Percentiles rank a stretch among this genome's conserved stretches.
These are phyloP conservation scores for Rachicladosporium sp. DNA, from an alignment of 2,329 filamentous ascomycete genomes.

Conservation along the genomic window DNA sequence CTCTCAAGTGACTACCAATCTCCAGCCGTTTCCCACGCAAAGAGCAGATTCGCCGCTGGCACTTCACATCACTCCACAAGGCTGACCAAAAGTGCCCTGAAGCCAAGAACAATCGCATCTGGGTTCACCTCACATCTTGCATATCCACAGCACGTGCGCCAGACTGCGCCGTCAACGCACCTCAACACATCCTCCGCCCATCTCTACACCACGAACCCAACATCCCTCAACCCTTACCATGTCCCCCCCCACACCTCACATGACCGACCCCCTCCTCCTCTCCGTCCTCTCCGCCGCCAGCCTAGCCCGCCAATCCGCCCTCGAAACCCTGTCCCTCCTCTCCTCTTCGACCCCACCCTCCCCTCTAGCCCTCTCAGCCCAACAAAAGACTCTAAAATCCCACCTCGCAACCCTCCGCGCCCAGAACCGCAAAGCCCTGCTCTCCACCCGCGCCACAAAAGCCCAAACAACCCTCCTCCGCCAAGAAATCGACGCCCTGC, in stretches of 20 bases:
- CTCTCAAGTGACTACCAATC: too few species aligned
- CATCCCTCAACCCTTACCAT: slow-evolving; percentile 6
- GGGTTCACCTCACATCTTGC: too few species aligned
- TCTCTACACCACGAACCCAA: background rate
- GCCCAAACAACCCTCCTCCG: slow-evolving; percentile 72
- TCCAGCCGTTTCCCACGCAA: too few species aligned
- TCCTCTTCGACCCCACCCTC: slow-evolving; percentile 13
- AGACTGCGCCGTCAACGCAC: too few species aligned
- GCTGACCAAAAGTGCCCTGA: too few species aligned
- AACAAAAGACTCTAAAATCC: slow-evolving; percentile 69
- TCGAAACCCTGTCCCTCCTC: slow-evolving; percentile 46
- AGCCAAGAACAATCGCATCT: too few species aligned
- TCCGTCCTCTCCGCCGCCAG: slow-evolving; percentile 61
- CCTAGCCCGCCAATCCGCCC: slow-evolving; percentile 56
- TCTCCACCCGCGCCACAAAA: slow-evolving; percentile 77
- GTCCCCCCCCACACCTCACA: slow-evolving; percentile 16
- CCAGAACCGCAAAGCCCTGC: slow-evolving; percentile 68
- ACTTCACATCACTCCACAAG: too few species aligned
- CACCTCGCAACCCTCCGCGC: slow-evolving; percentile 70
- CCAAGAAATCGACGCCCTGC: slow-evolving; percentile 80
- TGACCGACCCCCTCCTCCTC: slow-evolving; percentile 53
- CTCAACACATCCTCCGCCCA: too few species aligned
- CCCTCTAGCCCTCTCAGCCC: slow-evolving; percentile 48
- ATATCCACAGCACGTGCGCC: too few species aligned
- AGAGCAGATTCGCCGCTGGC: too few species aligned